Conservation (phyloP, 352 stramenopile genomes). For the Phytophthora hibernalis region DNA sequence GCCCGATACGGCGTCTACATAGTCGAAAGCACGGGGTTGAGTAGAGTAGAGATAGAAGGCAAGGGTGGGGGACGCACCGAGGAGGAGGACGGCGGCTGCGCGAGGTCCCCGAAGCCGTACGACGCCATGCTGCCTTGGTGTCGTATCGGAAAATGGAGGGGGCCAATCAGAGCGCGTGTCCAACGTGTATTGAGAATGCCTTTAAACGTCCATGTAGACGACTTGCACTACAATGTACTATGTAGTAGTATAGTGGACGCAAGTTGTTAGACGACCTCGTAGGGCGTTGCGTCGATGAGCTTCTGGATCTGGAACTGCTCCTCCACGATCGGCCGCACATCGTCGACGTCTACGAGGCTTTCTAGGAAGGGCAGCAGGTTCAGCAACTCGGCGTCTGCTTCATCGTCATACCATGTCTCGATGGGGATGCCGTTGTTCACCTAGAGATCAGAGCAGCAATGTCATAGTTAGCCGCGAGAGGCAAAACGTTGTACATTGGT, state of each 20-base stretch:
- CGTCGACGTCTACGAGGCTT: constrained; percentile 84
- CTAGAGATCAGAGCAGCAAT: constrained; percentile 19
- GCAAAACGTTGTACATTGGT: background rate
- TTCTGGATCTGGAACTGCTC: constrained; percentile 93
- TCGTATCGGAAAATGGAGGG: constrained; percentile 1
- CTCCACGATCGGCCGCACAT: constrained; percentile 91
- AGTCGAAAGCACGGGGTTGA: background rate
- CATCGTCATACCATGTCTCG: constrained; percentile 98
- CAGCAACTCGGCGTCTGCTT: constrained; percentile 95
- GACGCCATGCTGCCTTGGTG: constrained; percentile 27
- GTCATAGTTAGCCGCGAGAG: background rate
- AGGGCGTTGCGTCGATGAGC: constrained; percentile 82
- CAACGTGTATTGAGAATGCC: constrained; percentile 8
- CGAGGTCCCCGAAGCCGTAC: constrained; percentile 35
- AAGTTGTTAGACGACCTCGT: constrained; percentile 52
- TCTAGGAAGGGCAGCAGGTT: constrained; percentile 97
- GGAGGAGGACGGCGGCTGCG: constrained; percentile 25
- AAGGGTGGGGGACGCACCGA: constrained; percentile 12
- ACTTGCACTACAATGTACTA: too few species aligned
- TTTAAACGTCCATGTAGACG: constrained; percentile 10
- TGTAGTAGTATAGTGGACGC: constrained; percentile 6
- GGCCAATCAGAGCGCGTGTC: constrained; percentile 32
- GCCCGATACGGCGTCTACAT: constrained; percentile 34
- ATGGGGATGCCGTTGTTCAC: constrained; percentile 99
- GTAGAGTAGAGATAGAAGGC: background rate